phyloP scores from a whole-genome alignment of 768 basidiomycete genomes.

The Tulasnella sp. region DNA sequence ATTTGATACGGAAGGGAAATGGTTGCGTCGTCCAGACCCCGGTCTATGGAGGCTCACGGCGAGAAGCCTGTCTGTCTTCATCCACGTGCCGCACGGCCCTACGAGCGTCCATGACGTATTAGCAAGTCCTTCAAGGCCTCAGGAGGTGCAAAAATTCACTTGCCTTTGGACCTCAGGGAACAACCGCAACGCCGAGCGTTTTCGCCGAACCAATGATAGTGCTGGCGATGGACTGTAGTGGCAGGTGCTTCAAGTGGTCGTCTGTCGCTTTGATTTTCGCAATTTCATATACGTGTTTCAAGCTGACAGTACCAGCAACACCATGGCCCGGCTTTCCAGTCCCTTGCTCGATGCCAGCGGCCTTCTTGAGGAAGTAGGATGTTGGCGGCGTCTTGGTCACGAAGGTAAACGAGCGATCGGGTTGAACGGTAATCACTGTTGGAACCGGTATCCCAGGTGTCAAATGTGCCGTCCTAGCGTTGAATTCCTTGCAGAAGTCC shows the following conservation, averaged over 20 bases:
- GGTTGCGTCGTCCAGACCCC: background rate
- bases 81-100: background rate
- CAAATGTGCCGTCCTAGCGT: constrained; percentile 88
- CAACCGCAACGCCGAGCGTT: constrained; percentile 83
- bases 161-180: constrained; percentile 44
- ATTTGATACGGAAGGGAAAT: background rate
- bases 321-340: constrained; percentile 75
- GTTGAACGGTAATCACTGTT: constrained; percentile 86
- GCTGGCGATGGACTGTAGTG: constrained; percentile 78
- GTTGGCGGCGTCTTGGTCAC: constrained; percentile 85
- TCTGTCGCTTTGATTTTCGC: constrained; percentile 93
- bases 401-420: constrained; percentile 94
- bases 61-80: background rate
- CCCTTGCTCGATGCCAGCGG: constrained; percentile 84
- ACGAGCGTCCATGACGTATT: background rate
- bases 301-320: constrained; percentile 67
- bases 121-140: background rate
- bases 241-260: constrained; percentile 77
- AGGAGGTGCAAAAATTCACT: background rate
- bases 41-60: background rate
- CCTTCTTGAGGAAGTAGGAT: constrained; percentile 83
- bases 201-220: constrained; percentile 83
- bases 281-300: constrained; percentile 99
- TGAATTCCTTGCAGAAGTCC: constrained; percentile 99
- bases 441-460: constrained; percentile 80